Percentiles rank a stretch among this genome's conserved stretches.
Conservation (phyloP, 768 basidiomycete species). For the Trametes meyenii region DNA sequence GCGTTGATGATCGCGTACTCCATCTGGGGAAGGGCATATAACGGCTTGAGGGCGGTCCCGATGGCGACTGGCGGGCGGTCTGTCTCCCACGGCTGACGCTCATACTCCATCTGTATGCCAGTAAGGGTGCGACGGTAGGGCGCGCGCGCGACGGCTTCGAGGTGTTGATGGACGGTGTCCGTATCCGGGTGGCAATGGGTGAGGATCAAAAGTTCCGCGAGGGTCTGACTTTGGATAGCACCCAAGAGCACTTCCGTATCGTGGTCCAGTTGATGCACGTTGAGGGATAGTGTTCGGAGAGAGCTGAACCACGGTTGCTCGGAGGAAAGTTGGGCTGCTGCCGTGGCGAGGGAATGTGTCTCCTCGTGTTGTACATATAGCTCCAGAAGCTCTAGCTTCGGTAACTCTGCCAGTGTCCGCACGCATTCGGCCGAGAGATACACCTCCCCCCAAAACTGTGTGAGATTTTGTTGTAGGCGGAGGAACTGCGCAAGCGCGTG, state of each 20-base stretch:
- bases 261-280: not conserved
- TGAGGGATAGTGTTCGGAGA: not conserved
- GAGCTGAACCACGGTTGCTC: not conserved
- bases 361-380: not conserved
- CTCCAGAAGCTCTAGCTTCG: not conserved
- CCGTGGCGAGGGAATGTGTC: not conserved
- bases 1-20: not conserved
- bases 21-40: not conserved
- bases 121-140: not conserved
- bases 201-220: not conserved
- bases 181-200: not conserved
- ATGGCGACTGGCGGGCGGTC: not conserved
- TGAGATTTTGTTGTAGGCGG: not conserved
- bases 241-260: not conserved
- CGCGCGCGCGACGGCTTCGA: not conserved
- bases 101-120: not conserved
- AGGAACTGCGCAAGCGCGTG: constrained; percentile 1
- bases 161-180: not conserved
- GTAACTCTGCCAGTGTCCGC: not conserved
- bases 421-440: not conserved
- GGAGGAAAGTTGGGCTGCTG: not conserved
- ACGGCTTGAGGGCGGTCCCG: not conserved
- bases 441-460: not conserved
- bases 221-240: not conserved
- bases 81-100: not conserved